Evolutionary conservation across 495 filamentous ascomycete genomes (phyloP).

Genomic region (Hypoxylon fuscum): DNA sequence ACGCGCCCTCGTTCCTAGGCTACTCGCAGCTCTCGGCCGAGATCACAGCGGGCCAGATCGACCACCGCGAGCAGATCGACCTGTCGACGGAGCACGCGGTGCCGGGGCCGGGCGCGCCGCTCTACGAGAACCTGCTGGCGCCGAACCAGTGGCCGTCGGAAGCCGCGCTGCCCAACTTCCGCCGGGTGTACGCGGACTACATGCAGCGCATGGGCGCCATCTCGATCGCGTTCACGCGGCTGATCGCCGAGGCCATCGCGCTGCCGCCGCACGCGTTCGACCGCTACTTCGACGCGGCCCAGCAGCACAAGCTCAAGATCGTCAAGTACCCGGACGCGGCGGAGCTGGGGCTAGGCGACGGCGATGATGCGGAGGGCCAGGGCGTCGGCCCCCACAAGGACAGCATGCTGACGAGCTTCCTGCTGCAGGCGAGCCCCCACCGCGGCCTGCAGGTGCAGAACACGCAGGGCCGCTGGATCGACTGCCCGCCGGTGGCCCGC

Average conservation of each 20-base stretch:
- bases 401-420: slow-evolving; percentile 84
- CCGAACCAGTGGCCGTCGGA: slow-evolving; percentile 92
- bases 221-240: slow-evolving; percentile 76
- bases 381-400: slow-evolving; percentile 97
- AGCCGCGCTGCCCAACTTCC: slow-evolving; percentile 74
- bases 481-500: slow-evolving; percentile 68
- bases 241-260: slow-evolving; percentile 88
- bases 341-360: slow-evolving; percentile 50
- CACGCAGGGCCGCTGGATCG: slow-evolving; percentile 81
- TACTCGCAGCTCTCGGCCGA: slow-evolving; percentile 70
- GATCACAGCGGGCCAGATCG: slow-evolving; percentile 65
- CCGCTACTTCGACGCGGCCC: slow-evolving; percentile 78
- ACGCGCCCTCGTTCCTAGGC: slow-evolving; percentile 71
- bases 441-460: slow-evolving; percentile 90
- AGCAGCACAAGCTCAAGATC: slow-evolving; percentile 93
- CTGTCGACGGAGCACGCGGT: slow-evolving; percentile 78
- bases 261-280: slow-evolving; percentile 77
- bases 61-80: slow-evolving; percentile 92
- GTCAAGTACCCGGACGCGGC: slow-evolving; percentile 82
- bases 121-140: slow-evolving; percentile 81
- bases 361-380: slow-evolving; percentile 62
- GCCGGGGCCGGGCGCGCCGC: slow-evolving; percentile 68
- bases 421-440: slow-evolving; percentile 86
- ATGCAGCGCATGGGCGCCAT: slow-evolving; percentile 76
- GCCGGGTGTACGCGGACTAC: slow-evolving; percentile 73